phyloP scores from a whole-genome alignment of 78 protist genomes.

The Planoprotostelium fungivorum region DNA sequence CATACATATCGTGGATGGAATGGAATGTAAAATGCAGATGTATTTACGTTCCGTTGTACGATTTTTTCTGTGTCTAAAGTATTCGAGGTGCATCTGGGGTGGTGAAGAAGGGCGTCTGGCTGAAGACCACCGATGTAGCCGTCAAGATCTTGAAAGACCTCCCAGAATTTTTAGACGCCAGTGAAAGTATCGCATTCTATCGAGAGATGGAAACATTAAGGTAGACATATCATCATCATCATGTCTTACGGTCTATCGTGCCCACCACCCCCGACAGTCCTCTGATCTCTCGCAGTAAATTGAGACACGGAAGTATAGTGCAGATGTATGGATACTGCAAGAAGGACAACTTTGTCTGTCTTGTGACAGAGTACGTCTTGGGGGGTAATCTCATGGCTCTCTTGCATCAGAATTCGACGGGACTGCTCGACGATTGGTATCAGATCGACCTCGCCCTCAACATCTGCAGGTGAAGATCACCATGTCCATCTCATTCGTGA shows the following conservation, averaged over 20 bases:
- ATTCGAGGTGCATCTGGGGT: not conserved
- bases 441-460: not conserved
- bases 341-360: not conserved
- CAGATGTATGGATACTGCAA: not conserved
- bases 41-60: no score
- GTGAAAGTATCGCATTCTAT: not conserved
- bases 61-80: no score
- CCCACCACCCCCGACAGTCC: no score
- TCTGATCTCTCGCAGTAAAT: no score
- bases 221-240: not conserved
- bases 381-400: not conserved
- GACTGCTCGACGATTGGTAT: not conserved
- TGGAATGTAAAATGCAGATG: no score
- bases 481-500: not conserved
- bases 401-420: not conserved
- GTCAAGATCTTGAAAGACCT: not conserved
- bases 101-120: not conserved
- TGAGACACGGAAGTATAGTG: not conserved
- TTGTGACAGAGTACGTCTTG: not conserved
- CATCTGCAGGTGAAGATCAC: not conserved
- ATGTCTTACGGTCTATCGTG: not conserved
- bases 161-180: not conserved
- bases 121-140: not conserved
- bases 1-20: no score
- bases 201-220: not conserved